Evolutionary conservation across 192 early-diverging fungal species (phyloP).

Genomic region (Tieghemiomyces parasiticus): DNA sequence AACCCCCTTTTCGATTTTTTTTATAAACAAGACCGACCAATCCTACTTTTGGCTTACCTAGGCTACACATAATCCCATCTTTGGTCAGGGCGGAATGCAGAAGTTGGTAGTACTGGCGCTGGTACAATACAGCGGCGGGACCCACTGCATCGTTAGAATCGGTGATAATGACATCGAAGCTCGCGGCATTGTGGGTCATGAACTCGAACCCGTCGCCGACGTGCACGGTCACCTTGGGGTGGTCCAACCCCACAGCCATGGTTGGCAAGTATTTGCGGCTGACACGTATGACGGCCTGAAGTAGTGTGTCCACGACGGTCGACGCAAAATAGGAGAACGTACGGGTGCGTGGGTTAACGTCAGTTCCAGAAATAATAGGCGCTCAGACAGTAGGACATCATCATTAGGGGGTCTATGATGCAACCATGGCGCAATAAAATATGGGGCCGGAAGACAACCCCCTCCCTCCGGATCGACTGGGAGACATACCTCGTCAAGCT

Average conservation of each 20-base stretch:
- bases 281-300: constrained; percentile 30
- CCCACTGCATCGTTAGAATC: constrained; percentile 48
- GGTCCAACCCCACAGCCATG: constrained; percentile 40
- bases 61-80: not conserved
- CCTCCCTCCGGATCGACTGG: too few species aligned
- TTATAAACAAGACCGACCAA: not conserved
- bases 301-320: too few species aligned
- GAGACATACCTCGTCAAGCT: constrained; percentile 36
- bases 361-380: too few species aligned
- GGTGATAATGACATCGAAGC: constrained; percentile 51
- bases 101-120: constrained; percentile 35
- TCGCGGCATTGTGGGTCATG: constrained; percentile 32
- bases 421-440: too few species aligned
- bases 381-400: too few species aligned
- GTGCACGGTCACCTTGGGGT: constrained; percentile 41
- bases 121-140: constrained; percentile 45
- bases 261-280: constrained; percentile 40
- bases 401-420: too few species aligned
- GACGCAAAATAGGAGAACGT: too few species aligned
- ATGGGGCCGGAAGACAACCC: too few species aligned
- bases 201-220: constrained; percentile 48
- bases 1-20: not conserved
- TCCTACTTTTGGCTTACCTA: not conserved
- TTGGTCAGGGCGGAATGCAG: constrained; percentile 33
- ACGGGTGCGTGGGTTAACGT: too few species aligned